A percentile compares a stretch with the other conserved stretches of the same genome.
Evolutionary conservation across 1,284 basidiomycete species (phyloP).

Genomic region (Laetiporus sulphureus): DNA sequence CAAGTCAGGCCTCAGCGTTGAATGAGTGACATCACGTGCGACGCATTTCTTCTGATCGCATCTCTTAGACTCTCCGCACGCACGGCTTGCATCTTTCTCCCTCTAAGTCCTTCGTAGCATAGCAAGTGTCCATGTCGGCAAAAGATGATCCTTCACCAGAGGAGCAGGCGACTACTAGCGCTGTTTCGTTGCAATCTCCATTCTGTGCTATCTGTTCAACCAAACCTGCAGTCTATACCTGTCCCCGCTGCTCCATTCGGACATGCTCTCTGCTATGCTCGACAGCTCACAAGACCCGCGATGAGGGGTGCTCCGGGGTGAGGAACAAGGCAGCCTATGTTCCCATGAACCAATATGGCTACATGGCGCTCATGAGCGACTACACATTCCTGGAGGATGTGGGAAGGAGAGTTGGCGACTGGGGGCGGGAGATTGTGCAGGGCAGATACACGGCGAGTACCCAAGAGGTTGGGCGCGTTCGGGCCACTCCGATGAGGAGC

Average conservation of each 20-base stretch:
- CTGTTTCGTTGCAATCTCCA: slow-evolving; percentile 8
- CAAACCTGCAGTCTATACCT: slow-evolving; percentile 63
- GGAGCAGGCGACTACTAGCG: slow-evolving; percentile 7
- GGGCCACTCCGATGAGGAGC: slow-evolving; percentile 16
- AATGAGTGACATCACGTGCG: neutral
- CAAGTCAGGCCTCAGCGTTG: too few relatives aligned
- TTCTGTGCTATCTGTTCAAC: slow-evolving; percentile 46
- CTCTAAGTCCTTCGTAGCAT: neutral
- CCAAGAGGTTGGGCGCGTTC: slow-evolving; percentile 14
- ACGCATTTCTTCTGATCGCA: neutral
- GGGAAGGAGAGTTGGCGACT: slow-evolving; percentile 60
- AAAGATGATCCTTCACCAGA: too few relatives aligned
- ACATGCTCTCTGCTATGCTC: slow-evolving; percentile 77
- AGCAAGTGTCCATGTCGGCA: neutral
- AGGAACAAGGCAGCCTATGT: slow-evolving; percentile 72
- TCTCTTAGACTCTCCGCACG: neutral
- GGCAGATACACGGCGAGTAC: slow-evolving; percentile 35
- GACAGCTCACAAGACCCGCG: slow-evolving; percentile 56
- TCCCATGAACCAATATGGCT: slow-evolving; percentile 74
- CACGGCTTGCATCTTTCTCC: neutral
- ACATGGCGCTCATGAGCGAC: slow-evolving; percentile 81
- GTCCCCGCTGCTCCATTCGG: slow-evolving; percentile 64
- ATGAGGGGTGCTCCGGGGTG: slow-evolving; percentile 59
- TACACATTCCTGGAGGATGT: slow-evolving; percentile 80
- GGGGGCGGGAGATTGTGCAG: slow-evolving; percentile 64